phyloP scores from a whole-genome alignment of 441 rosid species.

The Erysimum cheiri region DNA sequence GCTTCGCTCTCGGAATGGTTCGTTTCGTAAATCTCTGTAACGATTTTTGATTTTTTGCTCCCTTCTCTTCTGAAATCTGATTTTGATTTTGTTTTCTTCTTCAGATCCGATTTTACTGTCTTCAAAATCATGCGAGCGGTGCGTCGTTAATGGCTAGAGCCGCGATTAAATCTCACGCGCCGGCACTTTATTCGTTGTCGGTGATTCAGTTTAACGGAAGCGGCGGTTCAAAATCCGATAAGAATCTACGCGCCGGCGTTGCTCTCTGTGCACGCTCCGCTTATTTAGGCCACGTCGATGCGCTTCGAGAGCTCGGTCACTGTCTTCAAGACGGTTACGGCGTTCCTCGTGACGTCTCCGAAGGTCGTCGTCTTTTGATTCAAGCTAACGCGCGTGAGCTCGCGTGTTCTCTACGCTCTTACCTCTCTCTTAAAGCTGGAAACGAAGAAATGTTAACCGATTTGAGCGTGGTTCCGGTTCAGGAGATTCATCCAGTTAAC shows the following conservation, averaged over 20 bases:
- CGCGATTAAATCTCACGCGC: conserved; percentile 74
- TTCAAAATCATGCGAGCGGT: conserved; percentile 64
- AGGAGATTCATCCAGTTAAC: conserved; percentile 74
- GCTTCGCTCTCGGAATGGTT: conserved; percentile 86
- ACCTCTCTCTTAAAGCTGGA: conserved; percentile 41
- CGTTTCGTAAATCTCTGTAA: not conserved
- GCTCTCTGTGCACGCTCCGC: conserved; percentile 84
- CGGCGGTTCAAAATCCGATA: conserved; percentile 69
- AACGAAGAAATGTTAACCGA: conserved; percentile 46
- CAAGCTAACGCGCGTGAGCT: conserved; percentile 87
- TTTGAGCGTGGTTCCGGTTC: conserved; percentile 51
- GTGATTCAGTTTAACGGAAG: conserved; percentile 96
- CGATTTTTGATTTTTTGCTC: no score
- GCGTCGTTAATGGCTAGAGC: conserved; percentile 87
- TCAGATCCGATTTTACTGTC: conserved; percentile 93
- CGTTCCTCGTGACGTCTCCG: conserved; percentile 55
- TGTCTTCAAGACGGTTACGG: conserved; percentile 97
- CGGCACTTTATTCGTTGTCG: conserved; percentile 82
- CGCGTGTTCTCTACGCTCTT: conserved; percentile 47
- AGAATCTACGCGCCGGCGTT: conserved; percentile 77
- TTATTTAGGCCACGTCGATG: conserved; percentile 73
- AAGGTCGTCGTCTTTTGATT: conserved; percentile 75
- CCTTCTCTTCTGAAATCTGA: not conserved
- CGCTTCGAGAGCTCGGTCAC: conserved; percentile 86
- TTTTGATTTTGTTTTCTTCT: not conserved